These are phyloP conservation scores for Aspergillus versicolor DNA, from an alignment of 2,329 filamentous ascomycete species.

Conservation along the genomic window DNA sequence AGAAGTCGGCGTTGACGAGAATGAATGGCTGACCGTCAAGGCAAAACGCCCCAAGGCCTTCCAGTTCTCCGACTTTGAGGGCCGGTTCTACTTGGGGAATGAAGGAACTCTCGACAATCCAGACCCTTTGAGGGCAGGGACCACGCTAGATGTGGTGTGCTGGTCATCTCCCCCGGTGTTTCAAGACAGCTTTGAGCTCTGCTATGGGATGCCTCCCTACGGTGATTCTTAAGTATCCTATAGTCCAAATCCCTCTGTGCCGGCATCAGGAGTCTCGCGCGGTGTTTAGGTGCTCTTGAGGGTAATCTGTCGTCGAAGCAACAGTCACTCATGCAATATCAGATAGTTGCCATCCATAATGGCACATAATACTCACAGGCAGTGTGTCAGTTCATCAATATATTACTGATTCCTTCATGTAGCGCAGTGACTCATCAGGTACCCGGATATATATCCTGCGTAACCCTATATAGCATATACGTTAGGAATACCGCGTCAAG, in stretches of 20 bases:
- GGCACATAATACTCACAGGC: too few species aligned
- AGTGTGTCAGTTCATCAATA: too few species aligned
- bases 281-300: too few species aligned
- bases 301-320: too few species aligned
- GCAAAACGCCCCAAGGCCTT: not conserved
- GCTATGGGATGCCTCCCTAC: not conserved
- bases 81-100: slow-evolving; percentile 3
- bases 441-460: too few species aligned
- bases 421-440: too few species aligned
- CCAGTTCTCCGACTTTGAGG: not conserved
- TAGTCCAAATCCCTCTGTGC: not conserved
- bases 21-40: slow-evolving; percentile 1
- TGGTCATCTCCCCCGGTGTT: not conserved
- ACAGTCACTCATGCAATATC: too few species aligned
- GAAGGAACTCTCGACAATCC: not conserved
- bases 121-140: not conserved
- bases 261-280: too few species aligned
- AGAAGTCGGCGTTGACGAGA: not conserved
- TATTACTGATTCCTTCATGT: too few species aligned
- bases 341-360: too few species aligned
- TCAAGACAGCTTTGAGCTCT: slow-evolving; percentile 8
- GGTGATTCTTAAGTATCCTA: not conserved
- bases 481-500: too few species aligned
- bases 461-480: too few species aligned
- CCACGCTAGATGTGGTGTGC: not conserved